phyloP scores from a whole-genome alignment of 768 basidiomycete genomes.

The Mycena rosella region DNA sequence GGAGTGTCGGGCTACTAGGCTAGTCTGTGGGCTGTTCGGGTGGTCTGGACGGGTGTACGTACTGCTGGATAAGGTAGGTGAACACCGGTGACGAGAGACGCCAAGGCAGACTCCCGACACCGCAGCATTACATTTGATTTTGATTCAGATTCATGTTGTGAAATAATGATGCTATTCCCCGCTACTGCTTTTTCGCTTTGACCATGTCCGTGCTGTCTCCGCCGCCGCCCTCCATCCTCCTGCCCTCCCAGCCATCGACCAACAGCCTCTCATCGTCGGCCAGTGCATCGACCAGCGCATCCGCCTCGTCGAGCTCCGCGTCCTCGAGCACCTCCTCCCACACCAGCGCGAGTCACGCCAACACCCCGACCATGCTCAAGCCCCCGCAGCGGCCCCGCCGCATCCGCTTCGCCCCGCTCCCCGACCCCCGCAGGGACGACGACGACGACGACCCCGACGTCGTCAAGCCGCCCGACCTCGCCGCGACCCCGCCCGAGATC shows the following conservation, averaged over 20 bases:
- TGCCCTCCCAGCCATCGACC: slow-evolving; percentile 24
- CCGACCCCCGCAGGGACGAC: slow-evolving; percentile 71
- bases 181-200: neutral
- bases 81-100: no score
- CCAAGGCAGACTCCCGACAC: slow-evolving; percentile 15
- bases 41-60: no score
- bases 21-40: no score
- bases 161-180: no score
- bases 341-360: slow-evolving; percentile 14
- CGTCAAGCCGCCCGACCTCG: slow-evolving; percentile 35
- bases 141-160: no score
- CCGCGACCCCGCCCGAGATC: neutral
- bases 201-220: slow-evolving; percentile 12
- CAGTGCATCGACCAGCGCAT: slow-evolving; percentile 11
- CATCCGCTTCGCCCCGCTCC: slow-evolving; percentile 90
- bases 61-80: no score
- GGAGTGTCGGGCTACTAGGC: no score
- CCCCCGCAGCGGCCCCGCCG: slow-evolving; percentile 36
- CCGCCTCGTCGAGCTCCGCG: neutral
- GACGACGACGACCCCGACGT: slow-evolving; percentile 55
- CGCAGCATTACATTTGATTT: neutral
- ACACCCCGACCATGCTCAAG: slow-evolving; percentile 23
- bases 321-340: slow-evolving; percentile 19
- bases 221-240: slow-evolving; percentile 9
- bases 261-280: slow-evolving; percentile 26